phyloP scores from a whole-genome alignment of 116 monocot species.

The Papilionanthe hybrid region DNA sequence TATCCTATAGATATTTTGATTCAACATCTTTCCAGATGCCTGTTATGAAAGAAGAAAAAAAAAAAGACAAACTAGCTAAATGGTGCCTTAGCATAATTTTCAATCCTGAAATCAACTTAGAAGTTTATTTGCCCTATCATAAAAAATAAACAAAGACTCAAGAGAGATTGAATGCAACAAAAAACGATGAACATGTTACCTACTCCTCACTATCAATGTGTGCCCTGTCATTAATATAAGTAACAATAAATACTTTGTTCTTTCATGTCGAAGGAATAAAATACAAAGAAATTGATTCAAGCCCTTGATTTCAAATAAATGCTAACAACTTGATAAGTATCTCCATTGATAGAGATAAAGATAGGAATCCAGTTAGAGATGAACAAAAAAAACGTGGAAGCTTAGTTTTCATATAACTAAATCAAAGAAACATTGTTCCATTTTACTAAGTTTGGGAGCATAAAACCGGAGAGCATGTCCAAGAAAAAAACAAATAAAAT shows the following conservation, averaged over 20 bases:
- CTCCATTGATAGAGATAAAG: too few species aligned
- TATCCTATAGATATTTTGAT: background rate
- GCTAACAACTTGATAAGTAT: too few species aligned
- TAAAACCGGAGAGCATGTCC: too few species aligned
- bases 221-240: background rate
- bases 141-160: too few species aligned
- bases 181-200: background rate
- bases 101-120: too few species aligned
- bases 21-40: background rate
- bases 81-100: background rate
- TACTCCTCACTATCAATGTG: background rate
- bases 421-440: too few species aligned
- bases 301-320: background rate
- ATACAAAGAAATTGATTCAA: background rate
- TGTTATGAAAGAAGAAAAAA: background rate
- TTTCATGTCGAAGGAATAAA: background rate
- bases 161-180: background rate
- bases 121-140: too few species aligned
- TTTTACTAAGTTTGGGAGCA: too few species aligned
- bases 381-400: too few species aligned
- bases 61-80: background rate
- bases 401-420: too few species aligned
- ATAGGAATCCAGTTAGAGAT: too few species aligned
- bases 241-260: background rate
- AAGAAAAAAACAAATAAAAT: too few species aligned